Evolutionary conservation across 2,329 filamentous ascomycete genomes (phyloP).

Genomic region (Biscogniauxia marginata): DNA sequence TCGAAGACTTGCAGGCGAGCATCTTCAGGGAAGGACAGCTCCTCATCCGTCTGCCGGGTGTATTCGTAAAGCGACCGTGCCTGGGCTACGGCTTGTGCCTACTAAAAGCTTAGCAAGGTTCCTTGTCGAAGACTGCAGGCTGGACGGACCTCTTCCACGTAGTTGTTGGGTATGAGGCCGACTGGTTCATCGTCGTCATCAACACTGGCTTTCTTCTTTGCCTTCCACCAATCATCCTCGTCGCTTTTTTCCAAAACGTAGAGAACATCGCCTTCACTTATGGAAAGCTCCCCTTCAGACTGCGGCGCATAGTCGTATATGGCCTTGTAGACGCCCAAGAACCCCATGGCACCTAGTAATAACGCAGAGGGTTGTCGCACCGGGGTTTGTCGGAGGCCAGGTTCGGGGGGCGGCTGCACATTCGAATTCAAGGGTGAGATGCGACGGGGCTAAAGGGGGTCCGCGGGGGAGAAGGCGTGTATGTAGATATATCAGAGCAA

Average conservation of each 20-base stretch:
- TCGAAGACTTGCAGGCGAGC: slow-evolving; percentile 82
- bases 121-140: slow-evolving; percentile 44
- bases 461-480: background rate
- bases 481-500: background rate
- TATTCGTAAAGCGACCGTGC: slow-evolving; percentile 98
- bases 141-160: slow-evolving; percentile 80
- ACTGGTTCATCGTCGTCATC: slow-evolving; percentile 90
- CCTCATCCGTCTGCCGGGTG: slow-evolving; percentile 93
- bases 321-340: slow-evolving; percentile 86
- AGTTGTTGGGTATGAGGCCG: slow-evolving; percentile 90
- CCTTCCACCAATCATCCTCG: slow-evolving; percentile 90
- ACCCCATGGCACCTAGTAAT: slow-evolving; percentile 64
- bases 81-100: slow-evolving; percentile 65
- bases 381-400: background rate
- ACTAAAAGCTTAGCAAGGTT: slow-evolving; percentile 41
- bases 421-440: background rate
- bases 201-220: slow-evolving; percentile 80
- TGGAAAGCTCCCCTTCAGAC: slow-evolving; percentile 78
- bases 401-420: background rate
- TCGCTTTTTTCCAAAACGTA: slow-evolving; percentile 81
- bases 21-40: slow-evolving; percentile 93
- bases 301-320: slow-evolving; percentile 92
- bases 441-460: background rate
- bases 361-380: slow-evolving; percentile 8
- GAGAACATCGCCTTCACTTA: slow-evolving; percentile 82